phyloP scores from a whole-genome alignment of 306 rosid genomes.

The Malus fusca region DNA sequence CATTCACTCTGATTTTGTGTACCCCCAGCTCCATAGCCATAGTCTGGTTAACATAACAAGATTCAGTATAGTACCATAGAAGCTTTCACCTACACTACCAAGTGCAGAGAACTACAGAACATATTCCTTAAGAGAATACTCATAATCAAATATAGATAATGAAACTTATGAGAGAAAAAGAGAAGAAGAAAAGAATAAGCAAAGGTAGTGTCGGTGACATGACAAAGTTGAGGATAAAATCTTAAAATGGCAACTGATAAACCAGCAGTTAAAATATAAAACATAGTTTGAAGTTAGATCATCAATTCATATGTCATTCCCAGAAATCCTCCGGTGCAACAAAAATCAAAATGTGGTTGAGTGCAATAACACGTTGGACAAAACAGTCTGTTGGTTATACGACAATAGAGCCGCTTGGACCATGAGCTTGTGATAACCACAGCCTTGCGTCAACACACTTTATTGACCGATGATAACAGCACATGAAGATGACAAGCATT shows the following conservation, averaged over 20 bases:
- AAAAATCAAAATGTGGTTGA: neutral
- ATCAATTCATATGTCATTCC: neutral
- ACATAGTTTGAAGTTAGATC: neutral
- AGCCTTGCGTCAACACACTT: neutral
- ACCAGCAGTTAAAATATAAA: neutral
- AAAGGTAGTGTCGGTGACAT: no score
- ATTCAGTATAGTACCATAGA: neutral
- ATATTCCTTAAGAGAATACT: neutral
- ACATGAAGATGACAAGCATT: neutral
- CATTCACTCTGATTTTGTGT: slow-evolving; percentile 69
- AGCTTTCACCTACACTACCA: neutral
- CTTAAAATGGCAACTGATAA: neutral
- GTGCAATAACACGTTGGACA: neutral
- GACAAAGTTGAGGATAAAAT: neutral
- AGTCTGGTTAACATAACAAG: slow-evolving; percentile 29
- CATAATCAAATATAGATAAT: neutral
- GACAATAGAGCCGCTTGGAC: neutral
- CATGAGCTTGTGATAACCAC: neutral
- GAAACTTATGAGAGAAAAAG: neutral
- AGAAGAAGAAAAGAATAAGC: neutral
- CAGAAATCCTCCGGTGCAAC: neutral
- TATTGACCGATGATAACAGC: neutral
- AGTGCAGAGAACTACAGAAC: neutral
- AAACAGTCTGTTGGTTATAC: no score
- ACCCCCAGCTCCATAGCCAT: slow-evolving; percentile 81